These are phyloP conservation scores for Solanum hybrid DNA, from an alignment of 305 asterid genomes.

Conservation along the genomic window DNA sequence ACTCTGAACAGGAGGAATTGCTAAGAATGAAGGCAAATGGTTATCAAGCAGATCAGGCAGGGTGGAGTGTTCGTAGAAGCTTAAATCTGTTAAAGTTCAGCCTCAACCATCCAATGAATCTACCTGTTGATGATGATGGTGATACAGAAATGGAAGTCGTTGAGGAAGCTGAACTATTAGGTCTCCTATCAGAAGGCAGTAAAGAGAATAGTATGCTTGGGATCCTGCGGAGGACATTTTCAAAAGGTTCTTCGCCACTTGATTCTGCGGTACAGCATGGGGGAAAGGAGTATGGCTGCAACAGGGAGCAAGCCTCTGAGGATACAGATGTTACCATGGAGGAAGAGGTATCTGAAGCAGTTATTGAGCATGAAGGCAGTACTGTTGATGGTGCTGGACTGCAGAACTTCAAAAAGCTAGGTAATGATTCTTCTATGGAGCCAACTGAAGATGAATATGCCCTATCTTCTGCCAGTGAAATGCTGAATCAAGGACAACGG, in stretches of 20 bases:
- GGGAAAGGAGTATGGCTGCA: constrained; percentile 5
- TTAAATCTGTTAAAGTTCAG: constrained; percentile 79
- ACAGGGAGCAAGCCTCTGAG: constrained; percentile 24
- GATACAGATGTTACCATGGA: constrained; percentile 76
- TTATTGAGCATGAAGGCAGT: constrained; percentile 22
- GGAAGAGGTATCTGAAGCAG: constrained; percentile 36
- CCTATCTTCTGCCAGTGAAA: background rate
- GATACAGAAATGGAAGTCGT: constrained; percentile 98
- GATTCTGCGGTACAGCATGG: constrained; percentile 6
- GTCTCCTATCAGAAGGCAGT: constrained; percentile 3
- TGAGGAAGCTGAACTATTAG: constrained; percentile 37
- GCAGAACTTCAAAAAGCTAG: background rate
- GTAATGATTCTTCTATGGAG: background rate
- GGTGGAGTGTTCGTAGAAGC: constrained; percentile 92
- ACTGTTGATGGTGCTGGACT: constrained; percentile 10
- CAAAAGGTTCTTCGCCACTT: background rate
- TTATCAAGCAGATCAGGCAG: constrained; percentile 39
- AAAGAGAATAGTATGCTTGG: constrained; percentile 4
- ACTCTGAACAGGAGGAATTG: constrained; percentile 52
- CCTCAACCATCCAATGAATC: constrained; percentile 70
- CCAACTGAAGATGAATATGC: constrained; percentile 1
- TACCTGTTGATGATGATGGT: constrained; percentile 65
- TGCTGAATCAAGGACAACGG: background rate
- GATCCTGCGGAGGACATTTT: constrained; percentile 1
- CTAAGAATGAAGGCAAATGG: constrained; percentile 62